A percentile compares a stretch with the other conserved stretches of the same genome.
These are phyloP conservation scores for Crithidia fasciculata DNA, from an alignment of 208 protist species.

Conservation along the genomic window DNA sequence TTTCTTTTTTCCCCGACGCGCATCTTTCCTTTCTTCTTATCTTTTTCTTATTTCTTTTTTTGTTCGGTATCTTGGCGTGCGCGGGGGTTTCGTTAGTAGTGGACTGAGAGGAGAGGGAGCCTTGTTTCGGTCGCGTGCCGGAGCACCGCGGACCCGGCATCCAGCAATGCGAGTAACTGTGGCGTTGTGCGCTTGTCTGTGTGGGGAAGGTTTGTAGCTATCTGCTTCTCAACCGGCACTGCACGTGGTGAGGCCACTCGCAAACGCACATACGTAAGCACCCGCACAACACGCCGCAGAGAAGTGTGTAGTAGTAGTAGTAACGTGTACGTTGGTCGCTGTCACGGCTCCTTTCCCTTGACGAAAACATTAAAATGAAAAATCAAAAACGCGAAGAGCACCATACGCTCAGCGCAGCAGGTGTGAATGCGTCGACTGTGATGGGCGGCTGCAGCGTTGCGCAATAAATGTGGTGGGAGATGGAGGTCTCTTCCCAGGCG, in stretches of 20 bases:
- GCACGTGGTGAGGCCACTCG: too few relatives aligned
- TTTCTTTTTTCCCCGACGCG: too few relatives aligned
- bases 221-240: too few relatives aligned
- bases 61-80: background rate
- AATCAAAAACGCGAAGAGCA: too few relatives aligned
- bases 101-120: constrained; percentile 3
- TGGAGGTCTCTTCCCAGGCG: too few relatives aligned
- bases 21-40: constrained; percentile 7
- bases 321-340: background rate
- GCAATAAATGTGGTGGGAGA: too few relatives aligned
- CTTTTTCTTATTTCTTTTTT: constrained; percentile 6
- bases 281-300: background rate
- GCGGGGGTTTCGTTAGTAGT: background rate
- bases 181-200: background rate
- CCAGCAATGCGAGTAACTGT: background rate
- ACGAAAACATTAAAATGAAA: background rate
- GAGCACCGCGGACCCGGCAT: background rate
- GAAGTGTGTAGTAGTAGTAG: constrained; percentile 3
- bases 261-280: background rate
- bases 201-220: too few relatives aligned
- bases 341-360: background rate
- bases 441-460: too few relatives aligned
- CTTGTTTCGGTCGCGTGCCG: background rate
- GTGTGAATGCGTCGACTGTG: too few relatives aligned
- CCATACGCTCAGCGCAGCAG: too few relatives aligned